phyloP scores from a whole-genome alignment of 768 basidiomycete genomes.

The Strobilomyces echinocephalus region DNA sequence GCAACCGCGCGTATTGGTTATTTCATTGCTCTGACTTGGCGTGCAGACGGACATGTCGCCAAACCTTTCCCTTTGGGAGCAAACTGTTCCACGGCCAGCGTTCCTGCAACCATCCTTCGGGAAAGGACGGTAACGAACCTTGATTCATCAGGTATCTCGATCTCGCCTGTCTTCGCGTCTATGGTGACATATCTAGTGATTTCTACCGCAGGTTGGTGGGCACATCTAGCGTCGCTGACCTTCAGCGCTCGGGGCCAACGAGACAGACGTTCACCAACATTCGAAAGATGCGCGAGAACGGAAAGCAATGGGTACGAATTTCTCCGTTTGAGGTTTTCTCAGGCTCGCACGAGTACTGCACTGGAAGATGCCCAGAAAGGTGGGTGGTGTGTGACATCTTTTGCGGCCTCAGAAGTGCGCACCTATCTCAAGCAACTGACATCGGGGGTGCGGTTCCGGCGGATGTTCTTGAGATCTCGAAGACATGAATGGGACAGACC shows the following conservation, averaged over 20 bases:
- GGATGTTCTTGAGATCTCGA: neutral
- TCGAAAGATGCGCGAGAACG: slow-evolving; percentile 69
- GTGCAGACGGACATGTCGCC: slow-evolving; percentile 30
- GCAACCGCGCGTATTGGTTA: slow-evolving; percentile 5
- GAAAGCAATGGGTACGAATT: slow-evolving; percentile 53
- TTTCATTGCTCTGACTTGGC: slow-evolving; percentile 11
- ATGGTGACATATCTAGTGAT: slow-evolving; percentile 55
- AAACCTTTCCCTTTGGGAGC: slow-evolving; percentile 29
- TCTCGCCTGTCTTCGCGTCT: slow-evolving; percentile 43
- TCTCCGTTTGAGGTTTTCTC: slow-evolving; percentile 27
- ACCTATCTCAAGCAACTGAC: slow-evolving; percentile 62
- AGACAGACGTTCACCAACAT: slow-evolving; percentile 43
- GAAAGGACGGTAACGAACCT: slow-evolving; percentile 34
- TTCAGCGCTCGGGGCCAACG: slow-evolving; percentile 5
- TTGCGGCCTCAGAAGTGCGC: neutral
- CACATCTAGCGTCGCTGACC: slow-evolving; percentile 46
- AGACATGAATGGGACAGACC: slow-evolving; percentile 4
- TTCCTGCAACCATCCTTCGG: slow-evolving; percentile 5
- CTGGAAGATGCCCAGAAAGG: slow-evolving; percentile 10
- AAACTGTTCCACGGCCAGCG: slow-evolving; percentile 24
- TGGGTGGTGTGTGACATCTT: slow-evolving; percentile 5
- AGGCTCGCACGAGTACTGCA: slow-evolving; percentile 62
- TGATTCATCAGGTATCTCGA: slow-evolving; percentile 43
- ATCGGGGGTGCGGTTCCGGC: slow-evolving; percentile 28
- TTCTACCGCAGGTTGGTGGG: slow-evolving; percentile 61